phyloP scores from a whole-genome alignment of 106 monocot species.

The Alisma plantagoaquatica region DNA sequence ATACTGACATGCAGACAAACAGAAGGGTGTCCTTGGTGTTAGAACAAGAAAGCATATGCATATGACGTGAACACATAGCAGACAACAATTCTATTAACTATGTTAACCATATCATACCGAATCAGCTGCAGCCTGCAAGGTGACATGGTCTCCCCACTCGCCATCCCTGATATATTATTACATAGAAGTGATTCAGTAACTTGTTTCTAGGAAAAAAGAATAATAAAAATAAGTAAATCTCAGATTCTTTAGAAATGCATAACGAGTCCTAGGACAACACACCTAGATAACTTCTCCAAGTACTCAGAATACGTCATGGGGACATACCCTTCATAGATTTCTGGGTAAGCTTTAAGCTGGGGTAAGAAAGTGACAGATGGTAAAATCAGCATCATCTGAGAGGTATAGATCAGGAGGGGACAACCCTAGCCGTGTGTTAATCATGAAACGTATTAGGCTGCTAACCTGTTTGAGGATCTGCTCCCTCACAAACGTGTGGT shows the following conservation, averaged over 20 bases:
- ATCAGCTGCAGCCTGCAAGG: constrained; percentile 89
- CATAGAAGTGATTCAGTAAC: neutral
- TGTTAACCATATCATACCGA: constrained; percentile 32
- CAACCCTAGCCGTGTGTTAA: no score
- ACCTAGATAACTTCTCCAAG: constrained; percentile 67
- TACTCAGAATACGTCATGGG: constrained; percentile 91
- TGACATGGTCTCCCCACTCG: constrained; percentile 98
- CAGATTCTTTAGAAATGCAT: neutral
- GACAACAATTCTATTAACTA: no score
- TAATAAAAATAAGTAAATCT: neutral
- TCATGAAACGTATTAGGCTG: no score
- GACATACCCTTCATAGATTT: constrained; percentile 92
- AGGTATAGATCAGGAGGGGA: no score
- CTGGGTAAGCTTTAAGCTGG: constrained; percentile 78
- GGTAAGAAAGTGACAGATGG: no score
- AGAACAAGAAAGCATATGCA: no score
- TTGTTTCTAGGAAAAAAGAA: neutral
- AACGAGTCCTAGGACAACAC: constrained; percentile 13
- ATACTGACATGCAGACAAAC: no score
- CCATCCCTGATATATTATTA: constrained; percentile 47
- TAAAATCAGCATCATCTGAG: no score
- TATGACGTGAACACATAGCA: no score
- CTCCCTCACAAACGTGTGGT: no score
- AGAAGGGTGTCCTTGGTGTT: no score
- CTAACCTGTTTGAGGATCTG: no score